phyloP scores from a whole-genome alignment of 306 rosid species.

The Pyrus communis region DNA sequence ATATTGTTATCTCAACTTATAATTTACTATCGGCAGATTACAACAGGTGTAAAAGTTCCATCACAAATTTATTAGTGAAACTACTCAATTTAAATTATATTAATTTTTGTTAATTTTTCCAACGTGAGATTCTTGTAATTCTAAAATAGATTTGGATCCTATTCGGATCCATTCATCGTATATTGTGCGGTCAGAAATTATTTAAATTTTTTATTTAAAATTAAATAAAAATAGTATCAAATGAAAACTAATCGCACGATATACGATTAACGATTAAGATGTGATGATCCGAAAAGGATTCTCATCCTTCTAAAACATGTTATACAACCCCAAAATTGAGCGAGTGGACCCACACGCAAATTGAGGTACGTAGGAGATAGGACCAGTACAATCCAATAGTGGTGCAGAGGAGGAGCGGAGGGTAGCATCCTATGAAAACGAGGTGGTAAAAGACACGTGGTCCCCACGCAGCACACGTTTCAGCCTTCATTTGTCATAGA shows the following conservation, averaged over 20 bases:
- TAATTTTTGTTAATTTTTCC: too few species aligned
- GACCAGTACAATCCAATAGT: not conserved
- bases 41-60: too few species aligned
- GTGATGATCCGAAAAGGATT: accelerated
- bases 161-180: accelerated
- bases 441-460: slow-evolving; percentile 20
- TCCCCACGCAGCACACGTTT: slow-evolving; percentile 27
- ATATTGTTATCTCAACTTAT: too few species aligned
- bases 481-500: not conserved
- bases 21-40: not conserved
- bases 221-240: too few species aligned
- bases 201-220: too few species aligned
- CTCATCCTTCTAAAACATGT: too few species aligned
- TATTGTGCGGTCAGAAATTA: accelerated
- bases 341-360: not conserved
- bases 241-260: accelerated
- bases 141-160: accelerated
- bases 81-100: too few species aligned
- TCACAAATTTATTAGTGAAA: not conserved
- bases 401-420: slow-evolving; percentile 5
- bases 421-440: slow-evolving; percentile 21
- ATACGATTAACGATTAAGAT: accelerated
- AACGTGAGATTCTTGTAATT: not conserved
- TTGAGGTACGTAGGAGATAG: slow-evolving; percentile 4
- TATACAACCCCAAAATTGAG: not conserved